phyloP scores from a whole-genome alignment of 2,329 filamentous ascomycete genomes.

The Colletotrichum viniferum region DNA sequence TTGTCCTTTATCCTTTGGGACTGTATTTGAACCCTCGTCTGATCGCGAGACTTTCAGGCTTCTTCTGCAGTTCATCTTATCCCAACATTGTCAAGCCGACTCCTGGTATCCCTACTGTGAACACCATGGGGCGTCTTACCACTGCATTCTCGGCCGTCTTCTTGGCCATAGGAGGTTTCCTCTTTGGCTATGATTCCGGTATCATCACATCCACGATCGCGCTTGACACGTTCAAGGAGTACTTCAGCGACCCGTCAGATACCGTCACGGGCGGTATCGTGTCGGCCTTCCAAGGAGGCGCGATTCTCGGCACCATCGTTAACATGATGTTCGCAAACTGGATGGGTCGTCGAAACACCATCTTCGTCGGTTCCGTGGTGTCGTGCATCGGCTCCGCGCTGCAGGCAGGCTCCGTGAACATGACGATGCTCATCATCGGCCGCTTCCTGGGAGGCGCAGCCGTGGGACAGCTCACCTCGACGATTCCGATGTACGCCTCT shows the following conservation, averaged over 20 bases:
- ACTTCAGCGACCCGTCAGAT: conserved; percentile 41
- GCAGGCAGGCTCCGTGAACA: conserved; percentile 33
- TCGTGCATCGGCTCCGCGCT: conserved; percentile 33
- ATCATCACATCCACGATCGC: conserved; percentile 41
- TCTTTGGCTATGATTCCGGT: conserved; percentile 52
- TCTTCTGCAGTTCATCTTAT: background rate
- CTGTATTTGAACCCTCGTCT: background rate
- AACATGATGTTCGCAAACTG: conserved; percentile 33
- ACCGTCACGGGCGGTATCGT: conserved; percentile 28
- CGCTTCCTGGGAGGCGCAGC: conserved; percentile 53
- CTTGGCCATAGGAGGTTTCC: conserved; percentile 29
- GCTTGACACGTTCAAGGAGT: conserved; percentile 37
- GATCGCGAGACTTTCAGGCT: background rate
- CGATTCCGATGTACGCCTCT: conserved; percentile 50
- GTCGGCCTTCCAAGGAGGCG: conserved; percentile 30
- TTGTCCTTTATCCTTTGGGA: background rate
- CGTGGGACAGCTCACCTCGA: conserved; percentile 49
- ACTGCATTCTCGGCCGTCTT: conserved; percentile 26
- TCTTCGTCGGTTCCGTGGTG: conserved; percentile 33
- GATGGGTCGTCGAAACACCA: conserved; percentile 31
- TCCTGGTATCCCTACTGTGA: background rate
- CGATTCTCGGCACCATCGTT: conserved; percentile 29
- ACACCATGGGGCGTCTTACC: conserved; percentile 18
- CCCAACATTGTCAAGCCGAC: background rate
- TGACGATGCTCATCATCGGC: conserved; percentile 51